Percentiles rank a stretch among this genome's conserved stretches.
Evolutionary conservation across 192 early-diverging fungal species (phyloP).

Genomic region (Backusella westeae): DNA sequence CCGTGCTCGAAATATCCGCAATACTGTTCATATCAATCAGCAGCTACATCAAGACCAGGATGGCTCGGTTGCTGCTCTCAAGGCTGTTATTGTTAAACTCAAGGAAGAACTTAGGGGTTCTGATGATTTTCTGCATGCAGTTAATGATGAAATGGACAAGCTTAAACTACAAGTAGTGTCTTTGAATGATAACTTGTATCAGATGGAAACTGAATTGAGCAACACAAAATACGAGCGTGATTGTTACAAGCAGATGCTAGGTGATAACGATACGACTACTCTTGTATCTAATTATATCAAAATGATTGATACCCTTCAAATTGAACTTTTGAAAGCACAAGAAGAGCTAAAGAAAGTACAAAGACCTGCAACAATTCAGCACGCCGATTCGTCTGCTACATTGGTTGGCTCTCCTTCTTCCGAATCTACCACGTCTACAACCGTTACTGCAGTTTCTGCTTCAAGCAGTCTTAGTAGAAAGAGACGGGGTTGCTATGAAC

Average conservation of each 20-base stretch:
- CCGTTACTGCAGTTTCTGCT: neutral
- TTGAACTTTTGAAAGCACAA: neutral
- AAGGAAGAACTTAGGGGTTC: conserved; percentile 46
- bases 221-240: neutral
- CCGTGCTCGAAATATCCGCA: conserved; percentile 92
- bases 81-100: conserved; percentile 57
- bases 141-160: conserved; percentile 17
- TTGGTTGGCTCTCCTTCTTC: neutral
- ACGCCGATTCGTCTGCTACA: conserved; percentile 8
- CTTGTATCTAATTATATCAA: neutral
- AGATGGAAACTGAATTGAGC: neutral
- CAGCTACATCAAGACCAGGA: conserved; percentile 53
- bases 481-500: neutral
- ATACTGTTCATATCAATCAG: conserved; percentile 76
- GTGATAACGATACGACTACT: neutral
- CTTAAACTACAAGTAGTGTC: neutral
- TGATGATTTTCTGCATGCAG: conserved; percentile 11
- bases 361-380: neutral
- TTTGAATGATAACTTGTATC: neutral
- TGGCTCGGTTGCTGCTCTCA: conserved; percentile 47
- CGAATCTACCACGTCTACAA: neutral
- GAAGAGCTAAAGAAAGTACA: neutral
- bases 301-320: conserved; percentile 6
- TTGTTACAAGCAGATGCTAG: neutral
- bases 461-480: neutral